Percentiles rank a stretch among this genome's conserved stretches.
These are phyloP conservation scores for Rhinocladiella mackenziei DNA, from an alignment of 2,329 filamentous ascomycete species.

Conservation along the genomic window DNA sequence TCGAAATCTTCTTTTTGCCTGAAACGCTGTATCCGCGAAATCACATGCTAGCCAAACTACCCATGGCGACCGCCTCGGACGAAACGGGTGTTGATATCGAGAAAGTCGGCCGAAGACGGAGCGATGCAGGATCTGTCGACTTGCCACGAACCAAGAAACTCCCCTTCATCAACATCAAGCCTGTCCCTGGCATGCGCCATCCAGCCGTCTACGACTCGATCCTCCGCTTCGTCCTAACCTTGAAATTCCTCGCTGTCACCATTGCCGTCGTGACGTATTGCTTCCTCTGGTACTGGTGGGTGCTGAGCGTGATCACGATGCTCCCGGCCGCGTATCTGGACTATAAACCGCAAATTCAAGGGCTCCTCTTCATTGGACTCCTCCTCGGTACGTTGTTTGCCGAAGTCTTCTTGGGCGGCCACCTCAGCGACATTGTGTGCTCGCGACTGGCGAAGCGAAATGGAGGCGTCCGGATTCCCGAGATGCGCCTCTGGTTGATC, in stretches of 20 bases:
- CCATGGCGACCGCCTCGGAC: slow-evolving; percentile 17
- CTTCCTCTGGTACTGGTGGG: slow-evolving; percentile 57
- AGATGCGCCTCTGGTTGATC: slow-evolving; percentile 55
- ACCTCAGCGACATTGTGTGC: slow-evolving; percentile 53
- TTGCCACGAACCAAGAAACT: slow-evolving; percentile 13
- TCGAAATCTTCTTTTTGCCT: slow-evolving; percentile 50
- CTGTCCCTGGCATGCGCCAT: slow-evolving; percentile 47
- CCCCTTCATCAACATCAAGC: slow-evolving; percentile 9
- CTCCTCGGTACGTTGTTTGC: slow-evolving; percentile 52
- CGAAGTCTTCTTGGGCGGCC: slow-evolving; percentile 51
- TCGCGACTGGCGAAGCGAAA: slow-evolving; percentile 44
- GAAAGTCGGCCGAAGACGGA: slow-evolving; percentile 29
- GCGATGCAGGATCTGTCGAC: neutral
- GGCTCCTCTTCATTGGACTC: slow-evolving; percentile 52
- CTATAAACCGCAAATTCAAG: slow-evolving; percentile 50
- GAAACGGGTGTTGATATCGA: slow-evolving; percentile 30
- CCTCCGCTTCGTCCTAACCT: slow-evolving; percentile 47
- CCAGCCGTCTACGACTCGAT: slow-evolving; percentile 48
- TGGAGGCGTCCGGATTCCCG: slow-evolving; percentile 43
- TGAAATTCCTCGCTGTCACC: slow-evolving; percentile 45
- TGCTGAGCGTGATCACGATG: slow-evolving; percentile 52
- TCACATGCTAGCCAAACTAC: slow-evolving; percentile 44
- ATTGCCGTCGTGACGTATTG: slow-evolving; percentile 49
- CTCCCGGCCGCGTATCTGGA: slow-evolving; percentile 50
- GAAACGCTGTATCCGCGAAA: slow-evolving; percentile 56